Evolutionary conservation across 768 basidiomycete genomes (phyloP), one percentile per base, ranked within the genome.

Genomic region (Boletus rufocinnamomeus): DNA sequence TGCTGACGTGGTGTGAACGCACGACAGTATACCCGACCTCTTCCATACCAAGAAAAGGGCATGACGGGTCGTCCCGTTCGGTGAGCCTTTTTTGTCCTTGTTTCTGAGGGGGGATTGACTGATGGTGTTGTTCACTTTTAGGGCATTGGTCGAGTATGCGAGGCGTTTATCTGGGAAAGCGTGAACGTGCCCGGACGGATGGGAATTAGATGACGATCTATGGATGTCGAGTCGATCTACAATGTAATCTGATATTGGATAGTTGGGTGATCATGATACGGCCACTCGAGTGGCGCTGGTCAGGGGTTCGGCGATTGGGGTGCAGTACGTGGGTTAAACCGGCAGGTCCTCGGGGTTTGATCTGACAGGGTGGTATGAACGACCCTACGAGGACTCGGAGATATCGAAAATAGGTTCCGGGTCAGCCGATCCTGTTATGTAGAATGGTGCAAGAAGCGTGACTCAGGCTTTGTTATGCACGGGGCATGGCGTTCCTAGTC

Each of bases 41-140:
- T 75, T 0, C 79, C 82, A 2, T 92, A 92, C 73, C 81, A 84
- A 67, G 84, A 84, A 67, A 84, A 79, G 61, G 90, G 89, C 4
- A 86, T 92, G 89, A 88, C 88, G 14, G 91, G 91, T 7, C 82
- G 90, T 40, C 88, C 89, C 37, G 87, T 88, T 61, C 78, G 91
- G 88, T 89, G 63, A 70, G 86, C 5, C n/a, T 69, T 32, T 14
- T 68, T 37, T 21, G n/a, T 43, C 34, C 9, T 51, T 50, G 13
- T 56, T 23, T 6, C 6, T 27, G 13, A 21, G 21, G 8, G 34
- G 19, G 19, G 30, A 10, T 17, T 27, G 35, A 28, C 25, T 57
- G 45, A 63, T 30, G n/a, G 16, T 37, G 19, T 50, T 23, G 7
- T 28, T 30, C 37, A 6, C 21, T 38, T 47, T 0, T 45, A 75